A percentile compares a stretch with the other conserved stretches of the same genome.
phyloP scores from a whole-genome alignment of 169 alveolate genomes.

The Perkinsus olseni region DNA sequence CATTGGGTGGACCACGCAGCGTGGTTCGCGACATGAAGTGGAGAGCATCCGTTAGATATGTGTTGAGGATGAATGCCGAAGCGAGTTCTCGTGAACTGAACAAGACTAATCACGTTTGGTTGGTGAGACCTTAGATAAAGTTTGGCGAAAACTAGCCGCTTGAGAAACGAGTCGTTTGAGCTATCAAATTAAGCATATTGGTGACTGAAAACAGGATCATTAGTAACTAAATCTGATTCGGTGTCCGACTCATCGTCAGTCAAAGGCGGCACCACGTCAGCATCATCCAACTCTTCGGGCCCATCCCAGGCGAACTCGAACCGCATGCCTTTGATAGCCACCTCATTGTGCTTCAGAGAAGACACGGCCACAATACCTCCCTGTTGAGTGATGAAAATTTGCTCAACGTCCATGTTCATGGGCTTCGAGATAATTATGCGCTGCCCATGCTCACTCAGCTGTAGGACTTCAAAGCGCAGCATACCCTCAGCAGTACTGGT shows the following conservation, averaged over 20 bases:
- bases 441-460: background rate
- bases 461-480: background rate
- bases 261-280: background rate
- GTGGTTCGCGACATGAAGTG: background rate
- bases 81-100: too few relatives aligned
- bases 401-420: background rate
- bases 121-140: too few relatives aligned
- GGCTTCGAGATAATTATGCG: background rate
- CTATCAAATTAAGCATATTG: background rate
- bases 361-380: background rate
- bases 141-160: too few relatives aligned
- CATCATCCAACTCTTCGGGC: background rate
- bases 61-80: background rate
- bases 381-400: background rate
- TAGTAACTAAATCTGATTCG: background rate
- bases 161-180: background rate
- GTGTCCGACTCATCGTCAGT: background rate
- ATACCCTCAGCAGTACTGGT: background rate
- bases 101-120: too few relatives aligned
- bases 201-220: too few relatives aligned
- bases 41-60: background rate
- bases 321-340: background rate
- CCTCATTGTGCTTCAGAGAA: background rate
- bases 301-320: background rate
- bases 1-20: too few relatives aligned